Evolutionary conservation across 148 eudicot genomes (phyloP).

Genomic region (Bassia scoparia): DNA sequence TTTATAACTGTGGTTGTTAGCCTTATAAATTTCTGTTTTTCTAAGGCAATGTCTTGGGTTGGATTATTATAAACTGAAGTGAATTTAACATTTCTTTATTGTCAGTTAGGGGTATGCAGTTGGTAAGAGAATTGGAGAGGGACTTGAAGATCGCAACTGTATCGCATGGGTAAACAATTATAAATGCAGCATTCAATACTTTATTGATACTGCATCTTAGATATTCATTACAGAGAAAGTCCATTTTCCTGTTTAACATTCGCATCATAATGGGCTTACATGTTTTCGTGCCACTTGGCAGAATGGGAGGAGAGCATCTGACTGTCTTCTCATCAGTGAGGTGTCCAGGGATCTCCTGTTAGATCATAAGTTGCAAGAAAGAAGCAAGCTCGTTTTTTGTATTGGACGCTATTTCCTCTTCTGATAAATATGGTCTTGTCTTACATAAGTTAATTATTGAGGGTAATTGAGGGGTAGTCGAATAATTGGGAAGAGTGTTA

Average conservation of each 20-base stretch:
- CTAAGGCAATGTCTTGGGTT: background rate
- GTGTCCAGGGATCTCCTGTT: slow-evolving; percentile 97
- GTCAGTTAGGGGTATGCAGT: slow-evolving; percentile 92
- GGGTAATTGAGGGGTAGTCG: too few species aligned
- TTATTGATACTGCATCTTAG: background rate
- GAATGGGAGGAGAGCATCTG: slow-evolving; percentile 92
- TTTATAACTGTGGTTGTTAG: too few species aligned
- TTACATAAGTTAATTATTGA: background rate
- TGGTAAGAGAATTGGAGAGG: slow-evolving; percentile 85
- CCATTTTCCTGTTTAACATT: background rate
- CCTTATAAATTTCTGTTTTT: background rate
- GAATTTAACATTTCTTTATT: slow-evolving; percentile 23
- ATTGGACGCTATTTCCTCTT: slow-evolving; percentile 24
- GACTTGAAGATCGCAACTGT: slow-evolving; percentile 97
- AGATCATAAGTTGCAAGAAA: slow-evolving; percentile 75
- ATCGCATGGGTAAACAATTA: slow-evolving; percentile 86
- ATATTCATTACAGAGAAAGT: background rate
- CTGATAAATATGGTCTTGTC: background rate
- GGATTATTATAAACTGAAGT: slow-evolving; percentile 12
- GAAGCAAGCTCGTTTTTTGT: slow-evolving; percentile 93
- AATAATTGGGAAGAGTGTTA: too few species aligned
- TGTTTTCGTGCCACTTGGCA: slow-evolving; percentile 34
- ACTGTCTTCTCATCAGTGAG: slow-evolving; percentile 86
- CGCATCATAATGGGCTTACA: background rate
- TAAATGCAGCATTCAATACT: background rate